Evolutionary conservation across 352 stramenopile genomes (phyloP).

Genomic region (Phytophthora nicotianae): DNA sequence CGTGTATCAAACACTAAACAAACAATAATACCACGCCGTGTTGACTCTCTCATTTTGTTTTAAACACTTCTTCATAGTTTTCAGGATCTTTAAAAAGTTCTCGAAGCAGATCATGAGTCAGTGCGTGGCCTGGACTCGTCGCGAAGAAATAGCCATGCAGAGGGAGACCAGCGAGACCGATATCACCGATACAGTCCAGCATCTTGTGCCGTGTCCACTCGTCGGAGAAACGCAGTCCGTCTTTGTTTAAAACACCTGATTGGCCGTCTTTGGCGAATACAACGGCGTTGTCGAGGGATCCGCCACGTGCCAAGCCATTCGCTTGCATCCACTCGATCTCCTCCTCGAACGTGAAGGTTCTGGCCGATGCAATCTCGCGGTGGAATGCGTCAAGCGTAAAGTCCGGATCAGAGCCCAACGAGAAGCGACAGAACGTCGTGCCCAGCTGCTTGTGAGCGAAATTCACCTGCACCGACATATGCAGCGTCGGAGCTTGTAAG

Average conservation of each 20-base stretch:
- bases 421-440: slow-evolving; percentile 48
- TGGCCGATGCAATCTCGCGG: slow-evolving; percentile 47
- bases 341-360: slow-evolving; percentile 80
- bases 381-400: slow-evolving; percentile 37
- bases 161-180: slow-evolving; percentile 56
- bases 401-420: slow-evolving; percentile 37
- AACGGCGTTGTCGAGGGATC: slow-evolving; percentile 69
- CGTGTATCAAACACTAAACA: not conserved
- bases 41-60: slow-evolving; percentile 14
- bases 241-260: slow-evolving; percentile 45
- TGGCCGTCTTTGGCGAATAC: slow-evolving; percentile 46
- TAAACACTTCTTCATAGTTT: slow-evolving; percentile 50
- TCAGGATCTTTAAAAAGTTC: slow-evolving; percentile 46
- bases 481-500: slow-evolving; percentile 39
- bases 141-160: slow-evolving; percentile 73
- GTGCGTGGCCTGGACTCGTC: slow-evolving; percentile 65
- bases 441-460: slow-evolving; percentile 66
- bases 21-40: slow-evolving; percentile 9
- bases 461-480: slow-evolving; percentile 72
- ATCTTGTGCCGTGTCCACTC: slow-evolving; percentile 80
- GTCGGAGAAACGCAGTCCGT: slow-evolving; percentile 60
- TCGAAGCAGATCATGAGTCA: slow-evolving; percentile 65
- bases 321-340: slow-evolving; percentile 67
- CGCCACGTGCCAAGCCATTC: slow-evolving; percentile 56
- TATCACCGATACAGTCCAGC: slow-evolving; percentile 73